These are phyloP conservation scores for Aspergillus biplanus DNA, from an alignment of 495 filamentous ascomycete genomes.

Conservation along the genomic window DNA sequence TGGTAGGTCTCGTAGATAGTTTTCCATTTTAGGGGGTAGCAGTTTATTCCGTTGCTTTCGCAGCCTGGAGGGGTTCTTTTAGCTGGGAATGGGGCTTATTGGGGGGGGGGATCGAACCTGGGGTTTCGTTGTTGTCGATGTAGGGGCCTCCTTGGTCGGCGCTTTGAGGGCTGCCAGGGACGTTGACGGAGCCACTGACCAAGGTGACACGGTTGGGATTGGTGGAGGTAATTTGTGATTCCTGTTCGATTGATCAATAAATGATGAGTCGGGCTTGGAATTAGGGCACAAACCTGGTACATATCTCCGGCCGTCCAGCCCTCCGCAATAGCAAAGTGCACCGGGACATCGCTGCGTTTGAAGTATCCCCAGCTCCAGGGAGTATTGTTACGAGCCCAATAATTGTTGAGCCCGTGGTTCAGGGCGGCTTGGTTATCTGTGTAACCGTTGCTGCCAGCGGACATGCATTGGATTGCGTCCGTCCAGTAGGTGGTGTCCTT, in stretches of 20 bases:
- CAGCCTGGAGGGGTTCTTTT: constrained; percentile 37
- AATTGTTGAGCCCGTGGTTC: constrained; percentile 54
- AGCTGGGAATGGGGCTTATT: not conserved
- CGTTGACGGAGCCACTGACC: constrained; percentile 56
- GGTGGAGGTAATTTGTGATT: constrained; percentile 56
- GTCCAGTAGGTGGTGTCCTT: constrained; percentile 43
- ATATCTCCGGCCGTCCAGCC: constrained; percentile 59
- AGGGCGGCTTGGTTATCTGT: constrained; percentile 53
- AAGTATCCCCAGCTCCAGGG: constrained; percentile 58
- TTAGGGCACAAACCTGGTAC: constrained; percentile 46
- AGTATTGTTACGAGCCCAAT: constrained; percentile 57
- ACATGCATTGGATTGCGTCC: constrained; percentile 59
- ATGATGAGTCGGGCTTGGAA: not conserved
- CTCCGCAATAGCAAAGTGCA: constrained; percentile 59
- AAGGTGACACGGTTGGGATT: constrained; percentile 60
- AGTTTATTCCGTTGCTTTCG: constrained; percentile 47
- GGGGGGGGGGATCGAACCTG: constrained; percentile 31
- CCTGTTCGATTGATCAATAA: constrained; percentile 29
- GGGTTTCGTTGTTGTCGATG: constrained; percentile 60
- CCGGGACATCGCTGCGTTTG: constrained; percentile 52
- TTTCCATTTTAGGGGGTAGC: constrained; percentile 60
- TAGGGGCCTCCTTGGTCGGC: constrained; percentile 52
- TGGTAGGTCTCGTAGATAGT: constrained; percentile 57
- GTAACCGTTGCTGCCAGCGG: constrained; percentile 55
- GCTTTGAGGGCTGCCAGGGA: constrained; percentile 51